Percentiles rank a stretch among this genome's conserved stretches.
Conservation (phyloP, 2,329 filamentous ascomycete species). For the Harringtonia lauricola region DNA sequence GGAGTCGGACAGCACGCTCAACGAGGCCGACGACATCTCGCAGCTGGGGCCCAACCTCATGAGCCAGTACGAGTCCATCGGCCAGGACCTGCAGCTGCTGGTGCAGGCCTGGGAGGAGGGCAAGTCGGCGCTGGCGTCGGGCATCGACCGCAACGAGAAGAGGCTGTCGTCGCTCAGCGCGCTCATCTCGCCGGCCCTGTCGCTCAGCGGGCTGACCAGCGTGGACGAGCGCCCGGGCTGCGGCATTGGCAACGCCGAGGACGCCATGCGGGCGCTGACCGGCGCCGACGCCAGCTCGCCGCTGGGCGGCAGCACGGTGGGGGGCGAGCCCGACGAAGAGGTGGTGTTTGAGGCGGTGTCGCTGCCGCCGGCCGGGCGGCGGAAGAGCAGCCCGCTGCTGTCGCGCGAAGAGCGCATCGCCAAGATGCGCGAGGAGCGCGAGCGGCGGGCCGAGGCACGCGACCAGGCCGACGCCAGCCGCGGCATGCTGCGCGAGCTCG, state of each 20-base stretch:
- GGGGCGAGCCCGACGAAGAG: slow-evolving; percentile 54
- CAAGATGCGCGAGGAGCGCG: slow-evolving; percentile 80
- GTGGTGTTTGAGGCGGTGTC: slow-evolving; percentile 91
- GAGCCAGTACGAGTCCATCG: slow-evolving; percentile 90
- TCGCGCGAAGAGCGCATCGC: slow-evolving; percentile 78
- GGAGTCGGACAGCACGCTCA: slow-evolving; percentile 70
- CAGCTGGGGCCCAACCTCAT: slow-evolving; percentile 72
- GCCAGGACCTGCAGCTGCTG: slow-evolving; percentile 69
- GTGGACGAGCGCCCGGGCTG: slow-evolving; percentile 34
- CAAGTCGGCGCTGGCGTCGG: slow-evolving; percentile 68
- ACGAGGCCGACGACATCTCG: slow-evolving; percentile 59
- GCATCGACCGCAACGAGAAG: slow-evolving; percentile 72
- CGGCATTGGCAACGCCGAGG: slow-evolving; percentile 24
- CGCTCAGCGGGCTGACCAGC: slow-evolving; percentile 57
- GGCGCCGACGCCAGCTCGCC: slow-evolving; percentile 36
- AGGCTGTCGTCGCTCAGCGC: slow-evolving; percentile 52
- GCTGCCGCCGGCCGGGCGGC: slow-evolving; percentile 45
- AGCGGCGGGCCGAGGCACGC: slow-evolving; percentile 56
- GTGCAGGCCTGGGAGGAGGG: slow-evolving; percentile 82
- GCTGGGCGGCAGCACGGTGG: slow-evolving; percentile 23
- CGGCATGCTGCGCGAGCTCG: slow-evolving; percentile 85
- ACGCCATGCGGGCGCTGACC: slow-evolving; percentile 64
- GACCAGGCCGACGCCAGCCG: slow-evolving; percentile 73
- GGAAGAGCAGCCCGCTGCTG: slow-evolving; percentile 58
- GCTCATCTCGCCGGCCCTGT: slow-evolving; percentile 46